Evolutionary conservation across 2,329 filamentous ascomycete species (phyloP).

Genomic region (Aureobasidium sp.): DNA sequence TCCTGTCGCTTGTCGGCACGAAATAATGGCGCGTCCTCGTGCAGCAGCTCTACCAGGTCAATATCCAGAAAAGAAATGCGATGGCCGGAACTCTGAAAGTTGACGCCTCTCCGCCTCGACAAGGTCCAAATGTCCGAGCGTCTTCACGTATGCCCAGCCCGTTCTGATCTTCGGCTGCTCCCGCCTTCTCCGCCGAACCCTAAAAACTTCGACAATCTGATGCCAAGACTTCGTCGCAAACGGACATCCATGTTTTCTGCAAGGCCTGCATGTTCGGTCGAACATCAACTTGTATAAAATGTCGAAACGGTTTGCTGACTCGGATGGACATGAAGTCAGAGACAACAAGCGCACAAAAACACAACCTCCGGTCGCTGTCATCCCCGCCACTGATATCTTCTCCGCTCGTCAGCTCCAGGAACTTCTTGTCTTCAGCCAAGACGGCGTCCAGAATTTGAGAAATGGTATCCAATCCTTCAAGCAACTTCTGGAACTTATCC

Average conservation of each 20-base stretch:
- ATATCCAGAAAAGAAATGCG: not conserved
- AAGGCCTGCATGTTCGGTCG: not conserved
- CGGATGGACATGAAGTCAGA: not conserved
- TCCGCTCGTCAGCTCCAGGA: constrained; percentile 61
- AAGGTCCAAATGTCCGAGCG: not conserved
- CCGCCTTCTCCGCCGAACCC: not conserved
- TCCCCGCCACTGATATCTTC: constrained; percentile 39
- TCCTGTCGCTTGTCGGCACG: not conserved
- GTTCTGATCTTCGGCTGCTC: not conserved
- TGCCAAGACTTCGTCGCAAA: not conserved
- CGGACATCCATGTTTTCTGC: constrained; percentile 6
- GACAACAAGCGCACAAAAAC: constrained; percentile 8
- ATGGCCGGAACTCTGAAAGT: not conserved
- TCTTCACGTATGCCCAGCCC: not conserved
- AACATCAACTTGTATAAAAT: not conserved
- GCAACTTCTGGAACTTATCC: constrained; percentile 57
- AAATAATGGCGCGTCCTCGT: not conserved
- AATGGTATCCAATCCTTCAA: constrained; percentile 68
- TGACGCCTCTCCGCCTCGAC: constrained; percentile 7
- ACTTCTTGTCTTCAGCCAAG: constrained; percentile 64
- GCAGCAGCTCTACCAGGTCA: not conserved
- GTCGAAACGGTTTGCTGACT: constrained; percentile 13
- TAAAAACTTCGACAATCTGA: constrained; percentile 2
- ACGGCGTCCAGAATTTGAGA: constrained; percentile 54
- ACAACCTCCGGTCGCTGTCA: not conserved